phyloP scores from a whole-genome alignment of 2,329 filamentous ascomycete species.

The Aureobasidium mangrovei region DNA sequence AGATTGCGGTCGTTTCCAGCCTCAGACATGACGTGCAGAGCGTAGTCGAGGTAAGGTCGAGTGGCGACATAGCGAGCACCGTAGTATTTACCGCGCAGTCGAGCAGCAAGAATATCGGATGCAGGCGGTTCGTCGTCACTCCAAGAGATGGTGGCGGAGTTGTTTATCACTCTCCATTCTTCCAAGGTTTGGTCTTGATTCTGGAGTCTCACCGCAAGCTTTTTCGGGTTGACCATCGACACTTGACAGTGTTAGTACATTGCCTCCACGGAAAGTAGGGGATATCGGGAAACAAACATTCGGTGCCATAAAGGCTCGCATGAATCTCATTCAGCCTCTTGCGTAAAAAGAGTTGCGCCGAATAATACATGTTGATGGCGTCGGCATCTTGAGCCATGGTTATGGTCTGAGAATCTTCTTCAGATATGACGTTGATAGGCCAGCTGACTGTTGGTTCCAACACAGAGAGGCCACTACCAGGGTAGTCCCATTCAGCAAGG shows the following conservation, averaged over 20 bases:
- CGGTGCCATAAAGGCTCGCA: conserved; percentile 43
- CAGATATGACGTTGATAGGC: not conserved
- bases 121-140: conserved; percentile 62
- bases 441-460: conserved; percentile 47
- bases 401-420: conserved; percentile 34
- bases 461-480: conserved; percentile 48
- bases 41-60: conserved; percentile 62
- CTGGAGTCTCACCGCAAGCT: conserved; percentile 21
- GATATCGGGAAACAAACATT: conserved; percentile 22
- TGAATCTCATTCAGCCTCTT: conserved; percentile 49
- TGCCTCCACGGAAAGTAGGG: not conserved
- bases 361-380: conserved; percentile 49
- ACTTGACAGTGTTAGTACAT: not conserved
- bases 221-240: not conserved
- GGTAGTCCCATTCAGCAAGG: conserved; percentile 62
- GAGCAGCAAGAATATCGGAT: conserved; percentile 67
- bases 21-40: conserved; percentile 42
- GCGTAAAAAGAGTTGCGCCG: conserved; percentile 52
- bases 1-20: conserved; percentile 19
- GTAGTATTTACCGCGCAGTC: conserved; percentile 89
- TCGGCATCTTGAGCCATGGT: conserved; percentile 18
- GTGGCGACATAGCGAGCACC: conserved; percentile 85
- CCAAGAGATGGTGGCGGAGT: conserved; percentile 45
- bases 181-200: conserved; percentile 34
- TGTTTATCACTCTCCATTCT: conserved; percentile 40